Evolutionary conservation across 305 asterid species (phyloP), one percentile per base, ranked within the genome.

Genomic region (Nicotiana rustica): DNA sequence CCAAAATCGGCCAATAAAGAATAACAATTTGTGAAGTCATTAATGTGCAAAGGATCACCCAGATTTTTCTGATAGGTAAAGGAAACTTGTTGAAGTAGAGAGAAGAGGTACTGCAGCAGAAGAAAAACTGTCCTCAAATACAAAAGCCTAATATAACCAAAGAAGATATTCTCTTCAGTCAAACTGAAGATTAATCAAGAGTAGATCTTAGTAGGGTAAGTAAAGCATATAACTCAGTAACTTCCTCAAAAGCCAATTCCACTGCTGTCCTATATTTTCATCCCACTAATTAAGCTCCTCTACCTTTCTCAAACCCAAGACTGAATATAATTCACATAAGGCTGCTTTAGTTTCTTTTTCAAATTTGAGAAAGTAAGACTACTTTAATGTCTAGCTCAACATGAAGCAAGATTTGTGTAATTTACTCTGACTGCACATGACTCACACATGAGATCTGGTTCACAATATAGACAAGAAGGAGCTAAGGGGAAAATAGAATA

Each of bases 391-490:
- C 10, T 47, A 47, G 41, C 55, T 47, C 10, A 47, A 47, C 55
- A 47, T 47, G 55, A 47, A 9, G 13, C 55, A 47, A 47, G 55
- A 47, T 47, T 47, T 47, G 14, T 10, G 55, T 47, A 47, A 47
- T 47, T 47, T 10, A 47, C 1, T 36, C 1, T 36, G 41, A 36
- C 55, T 10, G 13, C 55, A 47, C 13, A 47, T 7, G 55, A 47
- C 13, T 47, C 55, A 47, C 55, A 47, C 13, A 47, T 47, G 55
- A 7, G 14, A 47, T 47, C 55, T 47, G 14, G 10, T 10, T 47
- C 14, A 9, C 14, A 9, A 47, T 9, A 47, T 47, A 47, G 47
- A 93, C 29, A 84, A 59, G 36, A 19, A 64, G 17, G 71, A 44
- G 60, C 19, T 4, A 82, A 52, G 36, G 57, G 31, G 66, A 77